Conservation (phyloP, 768 basidiomycete genomes). For the Suillus ampliporus region DNA sequence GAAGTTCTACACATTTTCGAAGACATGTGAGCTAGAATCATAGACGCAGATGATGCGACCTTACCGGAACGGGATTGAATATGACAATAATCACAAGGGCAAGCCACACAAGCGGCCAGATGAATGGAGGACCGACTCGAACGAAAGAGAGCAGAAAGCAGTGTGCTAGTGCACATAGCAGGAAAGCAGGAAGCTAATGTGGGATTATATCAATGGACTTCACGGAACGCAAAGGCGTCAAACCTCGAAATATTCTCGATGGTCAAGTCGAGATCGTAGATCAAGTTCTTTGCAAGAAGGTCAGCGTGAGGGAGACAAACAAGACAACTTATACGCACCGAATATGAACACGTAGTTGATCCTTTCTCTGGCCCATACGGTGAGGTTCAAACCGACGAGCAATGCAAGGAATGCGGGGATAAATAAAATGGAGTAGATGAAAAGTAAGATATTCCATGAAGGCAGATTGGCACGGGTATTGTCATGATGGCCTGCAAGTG, state of each 20-base stretch:
- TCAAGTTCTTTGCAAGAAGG: conserved; percentile 61
- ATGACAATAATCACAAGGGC: conserved; percentile 60
- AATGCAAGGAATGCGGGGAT: conserved; percentile 78
- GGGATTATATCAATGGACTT: conserved; percentile 7
- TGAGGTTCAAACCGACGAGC: conserved; percentile 82
- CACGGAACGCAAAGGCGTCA: conserved; percentile 18
- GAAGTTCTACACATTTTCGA: conserved; percentile 48
- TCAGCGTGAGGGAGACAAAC: background rate
- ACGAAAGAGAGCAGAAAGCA: conserved; percentile 87
- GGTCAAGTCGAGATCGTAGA: conserved; percentile 72
- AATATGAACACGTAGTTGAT: conserved; percentile 97
- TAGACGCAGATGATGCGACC: conserved; percentile 5
- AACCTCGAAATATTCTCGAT: conserved; percentile 78
- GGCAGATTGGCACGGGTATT: conserved; percentile 60
- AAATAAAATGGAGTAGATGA: conserved; percentile 75
- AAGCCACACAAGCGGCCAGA: conserved; percentile 88
- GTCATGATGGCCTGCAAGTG: conserved; percentile 55
- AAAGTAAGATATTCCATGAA: conserved; percentile 75
- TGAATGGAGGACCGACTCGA: conserved; percentile 68
- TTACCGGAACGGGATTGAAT: conserved; percentile 77
- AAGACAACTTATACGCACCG: conserved; percentile 47
- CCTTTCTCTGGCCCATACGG: conserved; percentile 73
- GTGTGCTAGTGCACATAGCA: conserved; percentile 76
- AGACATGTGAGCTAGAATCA: background rate
- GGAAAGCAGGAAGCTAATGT: conserved; percentile 74